Conservation (phyloP, 176 grass and related monocot genomes). For the Oropetium thomaeum region DNA sequence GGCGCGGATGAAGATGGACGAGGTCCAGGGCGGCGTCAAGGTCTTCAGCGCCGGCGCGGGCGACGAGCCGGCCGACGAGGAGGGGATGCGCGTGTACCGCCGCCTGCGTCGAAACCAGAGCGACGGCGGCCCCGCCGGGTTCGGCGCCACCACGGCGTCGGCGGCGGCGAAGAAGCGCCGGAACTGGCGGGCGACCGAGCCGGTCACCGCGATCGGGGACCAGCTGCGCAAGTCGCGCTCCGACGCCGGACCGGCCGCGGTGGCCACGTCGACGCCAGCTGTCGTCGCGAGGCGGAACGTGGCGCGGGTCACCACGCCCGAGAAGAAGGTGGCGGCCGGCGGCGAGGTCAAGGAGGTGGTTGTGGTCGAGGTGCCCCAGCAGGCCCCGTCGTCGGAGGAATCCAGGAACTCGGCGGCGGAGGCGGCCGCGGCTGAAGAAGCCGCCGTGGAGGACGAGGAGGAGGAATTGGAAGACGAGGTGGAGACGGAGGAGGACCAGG, state of each 20-base stretch:
- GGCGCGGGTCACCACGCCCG: slow-evolving; percentile 34
- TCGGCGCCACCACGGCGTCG: neutral
- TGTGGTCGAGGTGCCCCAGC: slow-evolving; percentile 58
- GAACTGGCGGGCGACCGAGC: slow-evolving; percentile 59
- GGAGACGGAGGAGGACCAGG: slow-evolving; percentile 32
- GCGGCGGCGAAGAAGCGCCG: slow-evolving; percentile 65
- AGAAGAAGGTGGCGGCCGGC: slow-evolving; percentile 36
- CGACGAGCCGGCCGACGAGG: slow-evolving; percentile 61
- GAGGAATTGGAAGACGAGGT: slow-evolving; percentile 41
- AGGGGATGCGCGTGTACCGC: slow-evolving; percentile 55
- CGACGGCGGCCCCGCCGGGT: slow-evolving; percentile 15
- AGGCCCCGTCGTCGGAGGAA: slow-evolving; percentile 1
- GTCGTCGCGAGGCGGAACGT: slow-evolving; percentile 14
- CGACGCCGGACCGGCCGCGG: slow-evolving; percentile 24
- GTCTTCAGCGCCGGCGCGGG: slow-evolving; percentile 60
- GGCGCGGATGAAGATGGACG: slow-evolving; percentile 85
- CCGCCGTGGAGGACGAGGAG: slow-evolving; percentile 27
- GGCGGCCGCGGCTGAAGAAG: too few species aligned
- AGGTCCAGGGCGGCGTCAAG: slow-evolving; percentile 83
- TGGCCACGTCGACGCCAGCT: neutral
- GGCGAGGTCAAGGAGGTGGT: slow-evolving; percentile 58
- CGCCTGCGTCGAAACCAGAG: slow-evolving; percentile 76
- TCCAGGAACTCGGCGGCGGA: slow-evolving; percentile 20
- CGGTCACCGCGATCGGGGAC: slow-evolving; percentile 43
- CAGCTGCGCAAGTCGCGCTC: slow-evolving; percentile 58